A percentile compares a stretch with the other conserved stretches of the same genome.
These are phyloP conservation scores for Rhododendron simsii DNA, from an alignment of 148 eudicot genomes.

Conservation along the genomic window DNA sequence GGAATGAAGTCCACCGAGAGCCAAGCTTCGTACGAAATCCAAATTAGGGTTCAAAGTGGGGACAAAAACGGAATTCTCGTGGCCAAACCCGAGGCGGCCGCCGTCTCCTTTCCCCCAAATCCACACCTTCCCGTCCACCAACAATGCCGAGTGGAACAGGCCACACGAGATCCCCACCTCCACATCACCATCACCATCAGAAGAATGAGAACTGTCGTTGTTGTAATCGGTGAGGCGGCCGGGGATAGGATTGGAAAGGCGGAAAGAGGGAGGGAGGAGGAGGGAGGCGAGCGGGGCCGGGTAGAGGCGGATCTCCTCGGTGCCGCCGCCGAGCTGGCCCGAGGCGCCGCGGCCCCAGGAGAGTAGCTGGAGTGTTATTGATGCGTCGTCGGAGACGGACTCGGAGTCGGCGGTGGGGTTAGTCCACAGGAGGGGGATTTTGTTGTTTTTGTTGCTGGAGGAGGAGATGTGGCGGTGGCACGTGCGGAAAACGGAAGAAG, in stretches of 20 bases:
- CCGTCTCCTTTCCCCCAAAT: slow-evolving; percentile 99
- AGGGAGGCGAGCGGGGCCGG: slow-evolving; percentile 55
- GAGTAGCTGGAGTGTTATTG: slow-evolving; percentile 42
- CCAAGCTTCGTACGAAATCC: slow-evolving; percentile 36
- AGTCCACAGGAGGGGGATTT: not conserved
- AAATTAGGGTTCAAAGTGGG: slow-evolving; percentile 53
- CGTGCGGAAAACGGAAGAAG: not conserved
- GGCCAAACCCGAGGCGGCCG: slow-evolving; percentile 75
- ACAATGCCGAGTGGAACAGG: slow-evolving; percentile 68
- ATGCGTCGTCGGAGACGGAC: slow-evolving; percentile 7
- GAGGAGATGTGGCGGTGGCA: not conserved
- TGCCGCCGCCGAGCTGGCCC: slow-evolving; percentile 75
- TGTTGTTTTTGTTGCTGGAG: not conserved
- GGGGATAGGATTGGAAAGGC: slow-evolving; percentile 33
- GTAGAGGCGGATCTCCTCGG: slow-evolving; percentile 53
- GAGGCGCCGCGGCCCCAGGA: slow-evolving; percentile 93
- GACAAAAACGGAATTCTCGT: slow-evolving; percentile 49
- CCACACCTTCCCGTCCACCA: slow-evolving; percentile 67
- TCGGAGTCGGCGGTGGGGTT: slow-evolving; percentile 1
- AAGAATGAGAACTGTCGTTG: not conserved
- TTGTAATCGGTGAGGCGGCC: slow-evolving; percentile 17
- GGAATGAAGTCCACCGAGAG: slow-evolving; percentile 93
- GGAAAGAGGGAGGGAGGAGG: slow-evolving; percentile 42
- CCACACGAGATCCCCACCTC: slow-evolving; percentile 76
- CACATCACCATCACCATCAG: not conserved